A percentile compares a stretch with the other conserved stretches of the same genome.
Evolutionary conservation across 2,329 filamentous ascomycete genomes (phyloP).

Genomic region (Penicillium sp.): DNA sequence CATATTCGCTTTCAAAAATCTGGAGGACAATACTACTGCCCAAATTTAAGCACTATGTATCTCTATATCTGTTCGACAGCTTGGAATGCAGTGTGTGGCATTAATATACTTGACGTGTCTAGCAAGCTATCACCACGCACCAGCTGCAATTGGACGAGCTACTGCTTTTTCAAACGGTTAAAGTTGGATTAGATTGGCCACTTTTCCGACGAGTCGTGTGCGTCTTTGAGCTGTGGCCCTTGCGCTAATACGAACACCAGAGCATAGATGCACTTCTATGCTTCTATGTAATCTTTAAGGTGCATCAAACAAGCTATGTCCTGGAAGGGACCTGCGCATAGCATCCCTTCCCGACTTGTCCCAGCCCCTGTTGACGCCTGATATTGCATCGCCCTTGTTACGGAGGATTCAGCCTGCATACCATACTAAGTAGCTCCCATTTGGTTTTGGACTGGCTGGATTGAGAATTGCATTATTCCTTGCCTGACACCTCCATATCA

Average conservation of each 20-base stretch:
- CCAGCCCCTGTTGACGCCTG: not conserved
- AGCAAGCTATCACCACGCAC: constrained; percentile 10
- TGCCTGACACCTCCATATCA: not conserved
- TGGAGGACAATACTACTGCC: too few relatives aligned
- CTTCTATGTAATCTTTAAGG: not conserved
- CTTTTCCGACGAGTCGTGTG: constrained; percentile 8
- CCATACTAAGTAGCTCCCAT: constrained; percentile 3
- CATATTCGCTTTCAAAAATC: too few relatives aligned
- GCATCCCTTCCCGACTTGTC: not conserved
- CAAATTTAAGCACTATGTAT: not conserved
- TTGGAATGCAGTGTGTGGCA: constrained; percentile 12
- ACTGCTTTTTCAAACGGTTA: constrained; percentile 18
- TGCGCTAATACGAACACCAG: constrained; percentile 1
- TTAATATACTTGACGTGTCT: constrained; percentile 12
- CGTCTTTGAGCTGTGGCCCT: constrained; percentile 8
- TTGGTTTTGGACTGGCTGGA: constrained; percentile 8
- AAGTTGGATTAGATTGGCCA: constrained; percentile 12
- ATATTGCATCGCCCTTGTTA: constrained; percentile 2
- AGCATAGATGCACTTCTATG: not conserved
- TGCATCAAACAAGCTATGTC: not conserved
- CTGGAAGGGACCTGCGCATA: not conserved
- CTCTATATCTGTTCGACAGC: constrained; percentile 7
- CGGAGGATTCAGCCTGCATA: constrained; percentile 4
- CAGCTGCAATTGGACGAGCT: constrained; percentile 14
- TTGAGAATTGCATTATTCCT: constrained; percentile 14